Evolutionary conservation across 805 yeast species (phyloP), one percentile per base, ranked within the genome.

Genomic region (Kazachstania taianensis): DNA sequence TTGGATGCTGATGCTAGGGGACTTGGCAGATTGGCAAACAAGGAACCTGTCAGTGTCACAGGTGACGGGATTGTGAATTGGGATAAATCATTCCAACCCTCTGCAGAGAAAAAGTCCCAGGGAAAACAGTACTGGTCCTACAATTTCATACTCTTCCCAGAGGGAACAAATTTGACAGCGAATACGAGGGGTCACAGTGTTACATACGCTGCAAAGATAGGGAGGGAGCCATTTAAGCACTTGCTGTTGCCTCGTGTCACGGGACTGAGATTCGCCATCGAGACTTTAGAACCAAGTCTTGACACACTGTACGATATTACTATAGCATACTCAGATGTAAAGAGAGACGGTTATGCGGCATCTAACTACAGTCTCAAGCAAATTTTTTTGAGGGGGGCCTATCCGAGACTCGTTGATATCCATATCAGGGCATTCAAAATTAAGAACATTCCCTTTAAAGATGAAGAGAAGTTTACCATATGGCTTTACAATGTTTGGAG

Each of bases 121-220:
- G 39, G 6, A 19, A 30, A 42, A 17, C 32, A 37, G 4, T 41
- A 52, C 5, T 70, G 74, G 73, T 78, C 81, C 3, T 77, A 78
- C 43, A 75, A 80, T 67, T 56, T 92, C 31, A 60, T 87, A 16
- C 57, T 92, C 19, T 92, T 81, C 60, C 98, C 98, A 1, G 98
- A 92, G 57, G 98, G 98, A 5, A 92, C 98, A 0, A 92, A 85
- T 40, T 61, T 81, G 37, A 77, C 92, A 26, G 67, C 66, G 5
- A 69, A 73, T 41, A 84, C 95, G 2, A 67, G 73, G 32, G 60
- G 48, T 3, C 71, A 72, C 39, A 74, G 87, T 7, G 65, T 63
- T 13, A 64, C 54, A 6, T 92, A 65, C 58, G 80, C 85, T 15
- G 59, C 55, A 5, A 72, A 76, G 43, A 52, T 66, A 17, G 68